phyloP scores from a whole-genome alignment of 1,139 yeast species.

The Geotrichum australiense region DNA sequence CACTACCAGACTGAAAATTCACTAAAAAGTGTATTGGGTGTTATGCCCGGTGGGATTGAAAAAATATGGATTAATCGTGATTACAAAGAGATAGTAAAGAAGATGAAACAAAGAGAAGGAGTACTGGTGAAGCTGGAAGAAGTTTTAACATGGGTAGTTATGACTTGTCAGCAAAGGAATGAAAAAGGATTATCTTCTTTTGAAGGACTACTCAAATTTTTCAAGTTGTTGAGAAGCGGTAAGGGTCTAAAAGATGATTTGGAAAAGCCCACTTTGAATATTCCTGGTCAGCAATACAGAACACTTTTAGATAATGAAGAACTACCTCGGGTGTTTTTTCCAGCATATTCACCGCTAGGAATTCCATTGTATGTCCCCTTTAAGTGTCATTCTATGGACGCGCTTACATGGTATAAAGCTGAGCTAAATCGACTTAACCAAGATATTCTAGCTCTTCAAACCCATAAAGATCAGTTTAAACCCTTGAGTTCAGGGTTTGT shows the following conservation, averaged over 20 bases:
- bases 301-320: conserved; percentile 19
- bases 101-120: conserved; percentile 20
- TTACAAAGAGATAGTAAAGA: conserved; percentile 21
- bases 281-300: conserved; percentile 27
- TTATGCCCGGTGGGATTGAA: conserved; percentile 25
- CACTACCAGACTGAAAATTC: conserved; percentile 16
- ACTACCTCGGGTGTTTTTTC: conserved; percentile 20
- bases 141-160: conserved; percentile 18
- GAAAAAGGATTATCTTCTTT: not conserved
- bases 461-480: conserved; percentile 19
- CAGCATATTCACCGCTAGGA: conserved; percentile 9
- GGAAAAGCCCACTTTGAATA: not conserved
- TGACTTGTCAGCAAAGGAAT: conserved; percentile 9
- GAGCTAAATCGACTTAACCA: conserved; percentile 27
- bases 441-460: conserved; percentile 24
- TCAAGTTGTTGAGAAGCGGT: not conserved
- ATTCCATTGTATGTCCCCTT: conserved; percentile 19
- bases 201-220: conserved; percentile 12
- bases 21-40: conserved; percentile 17
- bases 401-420: conserved; percentile 23
- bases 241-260: not conserved
- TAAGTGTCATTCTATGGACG: conserved; percentile 21
- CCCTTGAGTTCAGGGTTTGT: conserved; percentile 30
- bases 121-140: conserved; percentile 23
- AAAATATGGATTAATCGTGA: conserved; percentile 31